phyloP scores from a whole-genome alignment of 1,284 basidiomycete genomes.

The Leccinum brunneo-olivaceum region DNA sequence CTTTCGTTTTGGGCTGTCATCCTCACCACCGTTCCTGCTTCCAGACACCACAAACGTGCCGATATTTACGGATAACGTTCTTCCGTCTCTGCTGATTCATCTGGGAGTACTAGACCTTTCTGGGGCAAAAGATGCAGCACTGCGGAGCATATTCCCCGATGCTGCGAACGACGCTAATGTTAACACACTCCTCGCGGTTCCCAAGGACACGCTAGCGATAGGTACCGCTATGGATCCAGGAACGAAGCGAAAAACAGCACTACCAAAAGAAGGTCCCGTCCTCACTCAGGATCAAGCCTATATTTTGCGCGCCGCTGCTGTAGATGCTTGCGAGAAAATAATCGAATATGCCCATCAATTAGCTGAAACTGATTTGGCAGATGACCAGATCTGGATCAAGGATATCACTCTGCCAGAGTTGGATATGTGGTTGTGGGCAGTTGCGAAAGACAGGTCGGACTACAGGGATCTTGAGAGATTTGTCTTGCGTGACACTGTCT shows the following conservation, averaged over 20 bases:
- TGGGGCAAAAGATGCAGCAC: conserved; percentile 31
- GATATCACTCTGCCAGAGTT: conserved; percentile 53
- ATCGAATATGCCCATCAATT: conserved; percentile 46
- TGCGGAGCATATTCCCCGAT: conserved; percentile 41
- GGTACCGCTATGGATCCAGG: conserved; percentile 6
- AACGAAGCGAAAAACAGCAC: conserved; percentile 19
- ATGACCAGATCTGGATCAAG: conserved; percentile 44
- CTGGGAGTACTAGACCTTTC: conserved; percentile 69
- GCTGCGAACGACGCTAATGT: conserved; percentile 36
- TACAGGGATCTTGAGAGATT: conserved; percentile 61
- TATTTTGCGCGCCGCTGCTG: conserved; percentile 71
- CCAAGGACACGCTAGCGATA: conserved; percentile 14
- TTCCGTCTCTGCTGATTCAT: conserved; percentile 78
- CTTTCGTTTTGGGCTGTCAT: conserved; percentile 52
- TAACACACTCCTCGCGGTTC: conserved; percentile 34
- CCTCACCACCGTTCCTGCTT: conserved; percentile 51
- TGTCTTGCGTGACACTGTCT: conserved; percentile 54
- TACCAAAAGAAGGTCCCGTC: conserved; percentile 56
- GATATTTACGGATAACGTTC: conserved; percentile 81
- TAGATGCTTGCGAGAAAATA: conserved; percentile 70
- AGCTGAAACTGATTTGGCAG: conserved; percentile 28
- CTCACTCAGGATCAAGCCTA: conserved; percentile 60
- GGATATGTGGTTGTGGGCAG: conserved; percentile 72
- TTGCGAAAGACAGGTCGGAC: conserved; percentile 68
- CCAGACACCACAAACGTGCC: conserved; percentile 59